Percentiles rank a stretch among this genome's conserved stretches.
phyloP scores from a whole-genome alignment of 345 rosid species.

The Cardiospermum halicacabum region DNA sequence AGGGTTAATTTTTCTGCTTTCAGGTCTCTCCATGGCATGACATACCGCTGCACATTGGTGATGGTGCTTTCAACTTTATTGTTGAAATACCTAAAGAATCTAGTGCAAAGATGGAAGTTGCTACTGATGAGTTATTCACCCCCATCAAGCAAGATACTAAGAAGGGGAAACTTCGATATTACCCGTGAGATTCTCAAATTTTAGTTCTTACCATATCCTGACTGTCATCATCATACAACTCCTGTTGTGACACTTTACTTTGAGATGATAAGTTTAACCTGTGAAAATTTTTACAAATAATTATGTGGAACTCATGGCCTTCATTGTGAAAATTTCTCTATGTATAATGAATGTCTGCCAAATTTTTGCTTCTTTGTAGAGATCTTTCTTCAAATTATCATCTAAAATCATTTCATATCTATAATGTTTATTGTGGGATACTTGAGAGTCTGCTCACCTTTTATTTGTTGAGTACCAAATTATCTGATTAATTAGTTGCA shows the following conservation, averaged over 20 bases:
- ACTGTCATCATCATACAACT: constrained; percentile 2
- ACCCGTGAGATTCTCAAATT: constrained; percentile 45
- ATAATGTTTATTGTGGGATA: not conserved
- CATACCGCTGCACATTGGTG: constrained; percentile 75
- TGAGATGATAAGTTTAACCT: not conserved
- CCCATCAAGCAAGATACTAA: constrained; percentile 91
- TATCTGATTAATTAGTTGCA: not conserved
- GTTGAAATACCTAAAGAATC: constrained; percentile 94
- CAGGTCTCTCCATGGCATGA: constrained; percentile 99
- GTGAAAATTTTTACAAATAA: not conserved
- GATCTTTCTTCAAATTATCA: not conserved
- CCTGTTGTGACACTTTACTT: not conserved
- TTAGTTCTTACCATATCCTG: not conserved
- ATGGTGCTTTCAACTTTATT: constrained; percentile 72
- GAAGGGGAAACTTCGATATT: constrained; percentile 68
- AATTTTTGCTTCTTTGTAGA: not conserved
- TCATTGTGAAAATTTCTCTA: not conserved
- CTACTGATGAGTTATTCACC: constrained; percentile 84
- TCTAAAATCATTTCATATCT: not conserved
- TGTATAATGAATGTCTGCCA: not conserved
- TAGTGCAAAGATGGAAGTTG: constrained; percentile 97
- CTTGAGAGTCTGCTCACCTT: not conserved
- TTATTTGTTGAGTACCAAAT: not conserved
- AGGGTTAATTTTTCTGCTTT: not conserved
- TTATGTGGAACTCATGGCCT: not conserved